Conservation (phyloP, 78 protist species). For the Guillardia theta region DNA sequence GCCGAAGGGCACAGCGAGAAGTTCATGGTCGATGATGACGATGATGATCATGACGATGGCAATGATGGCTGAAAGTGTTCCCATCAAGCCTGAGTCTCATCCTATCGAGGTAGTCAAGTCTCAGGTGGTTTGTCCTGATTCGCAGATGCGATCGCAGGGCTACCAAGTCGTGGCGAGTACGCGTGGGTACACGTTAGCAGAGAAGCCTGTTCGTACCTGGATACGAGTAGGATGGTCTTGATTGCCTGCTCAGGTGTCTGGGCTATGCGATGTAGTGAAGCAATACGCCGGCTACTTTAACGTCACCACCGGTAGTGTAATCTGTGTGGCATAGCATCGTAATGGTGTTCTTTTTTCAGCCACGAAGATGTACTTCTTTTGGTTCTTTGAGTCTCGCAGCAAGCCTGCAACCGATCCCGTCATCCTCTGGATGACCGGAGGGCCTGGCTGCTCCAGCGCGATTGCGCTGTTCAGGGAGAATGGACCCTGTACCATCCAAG, state of each 20-base stretch:
- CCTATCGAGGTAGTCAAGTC: no score
- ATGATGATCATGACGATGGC: no score
- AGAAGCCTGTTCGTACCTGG: no score
- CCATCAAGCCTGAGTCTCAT: no score
- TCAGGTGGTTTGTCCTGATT: no score
- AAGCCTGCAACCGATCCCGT: slow-evolving; percentile 68
- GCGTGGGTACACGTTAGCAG: no score
- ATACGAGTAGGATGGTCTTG: no score
- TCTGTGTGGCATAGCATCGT: neutral
- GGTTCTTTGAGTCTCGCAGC: slow-evolving; percentile 68
- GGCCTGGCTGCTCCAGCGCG: slow-evolving; percentile 73
- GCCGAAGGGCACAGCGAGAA: no score
- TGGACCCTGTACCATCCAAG: slow-evolving; percentile 68
- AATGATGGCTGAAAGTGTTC: no score
- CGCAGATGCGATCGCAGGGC: no score
- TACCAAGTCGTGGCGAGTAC: no score
- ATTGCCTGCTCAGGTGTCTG: neutral
- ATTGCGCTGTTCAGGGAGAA: slow-evolving; percentile 74
- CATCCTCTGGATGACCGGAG: slow-evolving; percentile 82
- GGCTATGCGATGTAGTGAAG: slow-evolving; percentile 9
- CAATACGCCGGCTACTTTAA: slow-evolving; percentile 29
- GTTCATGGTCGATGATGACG: no score
- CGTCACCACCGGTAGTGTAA: neutral
- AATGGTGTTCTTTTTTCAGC: neutral
- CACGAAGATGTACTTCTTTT: slow-evolving; percentile 53